Conservation (phyloP, 208 protist species). For the Naegleria gruberi region DNA sequence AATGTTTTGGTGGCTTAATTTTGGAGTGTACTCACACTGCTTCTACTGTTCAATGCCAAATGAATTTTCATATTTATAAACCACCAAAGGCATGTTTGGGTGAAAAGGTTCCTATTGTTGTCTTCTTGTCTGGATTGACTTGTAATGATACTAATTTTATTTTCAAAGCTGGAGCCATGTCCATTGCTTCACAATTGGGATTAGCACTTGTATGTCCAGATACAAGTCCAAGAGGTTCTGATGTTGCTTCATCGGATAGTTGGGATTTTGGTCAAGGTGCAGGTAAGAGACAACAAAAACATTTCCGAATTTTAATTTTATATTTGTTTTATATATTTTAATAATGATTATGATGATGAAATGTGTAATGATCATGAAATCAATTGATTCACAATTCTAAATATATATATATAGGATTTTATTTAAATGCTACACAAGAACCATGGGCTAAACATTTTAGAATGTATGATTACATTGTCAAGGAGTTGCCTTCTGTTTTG, state of each 20-base stretch:
- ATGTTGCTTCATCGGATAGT: constrained; percentile 36
- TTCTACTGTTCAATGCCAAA: background rate
- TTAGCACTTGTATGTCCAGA: constrained; percentile 27
- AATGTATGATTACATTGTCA: constrained; percentile 59
- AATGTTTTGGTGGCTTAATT: background rate
- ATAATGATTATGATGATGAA: background rate
- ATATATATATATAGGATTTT: constrained; percentile 45
- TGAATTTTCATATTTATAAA: background rate
- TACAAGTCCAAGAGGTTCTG: constrained; percentile 38
- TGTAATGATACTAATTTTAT: constrained; percentile 67
- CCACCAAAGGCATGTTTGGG: background rate
- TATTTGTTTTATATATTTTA: background rate
- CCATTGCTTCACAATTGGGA: background rate
- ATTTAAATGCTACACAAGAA: constrained; percentile 53
- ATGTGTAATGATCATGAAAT: background rate
- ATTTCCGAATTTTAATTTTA: background rate
- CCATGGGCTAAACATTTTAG: constrained; percentile 49
- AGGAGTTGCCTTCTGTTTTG: constrained; percentile 47
- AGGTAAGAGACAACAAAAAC: background rate
- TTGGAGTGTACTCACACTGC: background rate
- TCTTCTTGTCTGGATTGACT: constrained; percentile 56
- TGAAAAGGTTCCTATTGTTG: constrained; percentile 33
- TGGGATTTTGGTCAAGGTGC: constrained; percentile 57
- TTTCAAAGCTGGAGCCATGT: constrained; percentile 43
- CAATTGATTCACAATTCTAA: background rate